Evolutionary conservation across 1,139 yeast species (phyloP), one percentile per base, ranked within the genome.

Genomic region (Taphrina populina): DNA sequence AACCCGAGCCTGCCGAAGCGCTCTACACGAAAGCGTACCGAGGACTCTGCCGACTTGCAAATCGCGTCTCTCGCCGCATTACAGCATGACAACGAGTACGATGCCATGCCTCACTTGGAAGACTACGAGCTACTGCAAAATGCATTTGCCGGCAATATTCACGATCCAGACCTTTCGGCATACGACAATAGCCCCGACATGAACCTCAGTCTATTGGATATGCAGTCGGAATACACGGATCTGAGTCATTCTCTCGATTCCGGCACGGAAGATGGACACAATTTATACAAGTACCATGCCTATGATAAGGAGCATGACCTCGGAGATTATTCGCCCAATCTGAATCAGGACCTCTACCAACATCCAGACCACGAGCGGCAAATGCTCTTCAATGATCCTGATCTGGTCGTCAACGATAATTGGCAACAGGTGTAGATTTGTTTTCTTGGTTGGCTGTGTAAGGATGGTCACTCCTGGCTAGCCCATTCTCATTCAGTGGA

Each of bases 281-380:
- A 43, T 2, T 8, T 43, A 37, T 43, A 43, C 47, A 43, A 43
- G 33, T 43, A 43, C 20, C 33, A 43, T 11, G 13, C 29, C 7
- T 43, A 43, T 21, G 24, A 29, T 17, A 43, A 43, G 30, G 47
- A 43, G 4, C 35, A 43, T 13, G 47, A 29, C 17, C 29, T 43
- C n/a, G 27, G 32, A 11, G 47, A 32, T 27, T 43, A 43, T 26
- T 43, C 47, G 7, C 47, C 47, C 5, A 37, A 37, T 17, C 11
- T 43, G 10, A 43, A 29, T 20, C 47, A 43, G 20, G 47, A 30
- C 11, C 19, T 43, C 1, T 43, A 43, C 15, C 47, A 43, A 19
- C 47, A 43, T 21, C 37, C 47, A 3, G 47, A 43, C 13, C 47
- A 29, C 15, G 33, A 43, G 10, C 47, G 47, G 6, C 47, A 43